Evolutionary conservation across 371 early-diverging fungal species (phyloP), one percentile per base, ranked within the genome.

Genomic region (Apophysomyces trapeziformis): DNA sequence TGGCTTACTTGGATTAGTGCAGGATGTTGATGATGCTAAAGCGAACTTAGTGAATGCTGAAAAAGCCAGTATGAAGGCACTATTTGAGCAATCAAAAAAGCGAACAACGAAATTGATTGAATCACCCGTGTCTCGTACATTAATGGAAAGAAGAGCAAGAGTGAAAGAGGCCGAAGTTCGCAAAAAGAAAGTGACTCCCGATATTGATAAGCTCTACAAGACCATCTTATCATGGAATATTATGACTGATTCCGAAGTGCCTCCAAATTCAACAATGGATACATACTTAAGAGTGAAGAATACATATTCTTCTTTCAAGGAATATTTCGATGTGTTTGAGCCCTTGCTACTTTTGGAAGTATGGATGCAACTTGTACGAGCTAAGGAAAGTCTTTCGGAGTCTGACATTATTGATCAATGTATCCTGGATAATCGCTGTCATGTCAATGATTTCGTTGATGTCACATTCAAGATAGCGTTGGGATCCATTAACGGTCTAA

Each of bases 321-420:
- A 89, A 46, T 98, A 97, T 68, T 69, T 74, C 5, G 58, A 65
- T 8, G 71, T 78, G 1, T 93, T 96, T 69, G 95, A 95, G 72
- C 96, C 96, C 0, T 69, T 98, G 46, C 60, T 95, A 46, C 64
- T 95, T 14, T 70, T 94, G 7, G 98, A 98, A 73, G 85, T 90
- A 56, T 96, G 96, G 95, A 82, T 87, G 67, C 93, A 94, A 65
- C 68, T 96, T 35, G 71, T 86, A 64, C 84, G 91, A 9, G 82
- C 92, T 1, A 86, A 87, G 41, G 94, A 94, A 58, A 88, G 90
- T 54, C 71, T 76, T n/a, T 63, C 75, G 1, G 74, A 88, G 38
- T 63, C 80, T 5, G 77, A 83, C 64, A 67, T 78, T 5, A 67
- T 87, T 44, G 74, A 84, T 54, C 59, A 82, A 5, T 73, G 83